Conservation (phyloP, 306 rosid species). For the Cucumis hystrix region DNA sequence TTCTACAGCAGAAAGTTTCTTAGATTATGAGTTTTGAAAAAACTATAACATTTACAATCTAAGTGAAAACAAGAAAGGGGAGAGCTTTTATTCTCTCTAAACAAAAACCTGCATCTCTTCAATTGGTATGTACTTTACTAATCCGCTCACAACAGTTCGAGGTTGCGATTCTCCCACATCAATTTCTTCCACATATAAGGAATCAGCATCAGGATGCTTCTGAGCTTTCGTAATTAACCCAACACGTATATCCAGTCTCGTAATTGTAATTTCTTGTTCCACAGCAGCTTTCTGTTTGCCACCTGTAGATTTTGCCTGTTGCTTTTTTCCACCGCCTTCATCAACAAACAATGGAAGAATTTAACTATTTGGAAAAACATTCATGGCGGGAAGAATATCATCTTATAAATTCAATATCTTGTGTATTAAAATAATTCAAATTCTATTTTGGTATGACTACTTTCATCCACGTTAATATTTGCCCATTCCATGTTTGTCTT, state of each 20-base stretch:
- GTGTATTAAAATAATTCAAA: background rate
- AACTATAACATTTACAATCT: background rate
- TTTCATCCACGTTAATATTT: background rate
- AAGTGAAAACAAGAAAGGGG: background rate
- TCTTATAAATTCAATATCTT: background rate
- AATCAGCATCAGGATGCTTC: conserved; percentile 94
- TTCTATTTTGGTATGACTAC: background rate
- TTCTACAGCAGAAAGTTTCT: conserved; percentile 34
- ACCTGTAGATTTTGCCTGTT: conserved; percentile 34
- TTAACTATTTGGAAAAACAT: background rate
- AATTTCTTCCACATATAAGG: conserved; percentile 82
- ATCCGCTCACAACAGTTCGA: conserved; percentile 91
- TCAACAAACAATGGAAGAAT: conserved; percentile 12
- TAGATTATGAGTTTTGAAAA: background rate
- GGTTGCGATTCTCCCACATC: conserved; percentile 77
- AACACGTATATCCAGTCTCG: conserved; percentile 89
- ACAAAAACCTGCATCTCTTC: conserved; percentile 85
- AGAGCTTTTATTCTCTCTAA: background rate
- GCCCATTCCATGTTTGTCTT: background rate
- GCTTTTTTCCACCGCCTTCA: conserved; percentile 58
- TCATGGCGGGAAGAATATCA: background rate
- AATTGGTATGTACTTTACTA: conserved; percentile 72
- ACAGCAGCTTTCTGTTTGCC: conserved; percentile 36
- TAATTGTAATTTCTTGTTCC: conserved; percentile 49
- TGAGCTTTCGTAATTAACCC: conserved; percentile 61